A percentile compares a stretch with the other conserved stretches of the same genome.
Evolutionary conservation across 192 early-diverging fungal genomes (phyloP).

Genomic region (Gryganskiella cystojenkinii): DNA sequence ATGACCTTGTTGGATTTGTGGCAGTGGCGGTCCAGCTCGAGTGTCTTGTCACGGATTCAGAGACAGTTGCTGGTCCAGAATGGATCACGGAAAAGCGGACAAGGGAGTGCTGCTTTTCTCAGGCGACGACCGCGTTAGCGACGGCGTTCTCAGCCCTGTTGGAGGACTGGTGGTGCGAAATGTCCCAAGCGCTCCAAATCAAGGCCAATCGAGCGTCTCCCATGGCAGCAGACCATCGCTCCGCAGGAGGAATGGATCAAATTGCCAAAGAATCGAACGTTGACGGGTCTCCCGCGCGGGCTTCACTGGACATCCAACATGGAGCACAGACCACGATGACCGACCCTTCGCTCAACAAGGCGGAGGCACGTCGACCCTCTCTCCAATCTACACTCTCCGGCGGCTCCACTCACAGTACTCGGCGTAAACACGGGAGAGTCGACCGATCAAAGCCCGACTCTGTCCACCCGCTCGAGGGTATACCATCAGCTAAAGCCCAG

Average conservation of each 20-base stretch:
- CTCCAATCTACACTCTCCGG: constrained; percentile 12
- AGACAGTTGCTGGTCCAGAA: constrained; percentile 21
- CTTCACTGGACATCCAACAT: not conserved
- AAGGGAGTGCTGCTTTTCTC: constrained; percentile 41
- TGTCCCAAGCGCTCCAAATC: constrained; percentile 22
- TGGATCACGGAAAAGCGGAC: constrained; percentile 39
- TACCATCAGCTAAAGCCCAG: constrained; percentile 21
- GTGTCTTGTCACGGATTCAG: constrained; percentile 31
- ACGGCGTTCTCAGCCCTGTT: constrained; percentile 31
- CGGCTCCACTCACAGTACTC: constrained; percentile 6
- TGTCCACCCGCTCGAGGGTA: constrained; percentile 21
- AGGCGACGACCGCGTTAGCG: constrained; percentile 16
- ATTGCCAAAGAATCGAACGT: not conserved
- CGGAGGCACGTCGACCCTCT: constrained; percentile 5
- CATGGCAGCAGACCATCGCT: not conserved
- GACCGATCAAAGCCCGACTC: constrained; percentile 3
- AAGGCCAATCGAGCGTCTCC: not conserved
- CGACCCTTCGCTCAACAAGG: not conserved
- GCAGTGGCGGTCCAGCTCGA: constrained; percentile 37
- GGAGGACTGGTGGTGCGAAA: constrained; percentile 49
- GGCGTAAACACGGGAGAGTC: not conserved
- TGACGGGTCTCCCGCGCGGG: not conserved
- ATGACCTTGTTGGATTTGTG: constrained; percentile 29
- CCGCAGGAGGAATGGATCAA: not conserved
- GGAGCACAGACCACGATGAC: not conserved